Base-by-base conservation (phyloP, 257 asterid species). In the Jacaranda copaia region DNA sequence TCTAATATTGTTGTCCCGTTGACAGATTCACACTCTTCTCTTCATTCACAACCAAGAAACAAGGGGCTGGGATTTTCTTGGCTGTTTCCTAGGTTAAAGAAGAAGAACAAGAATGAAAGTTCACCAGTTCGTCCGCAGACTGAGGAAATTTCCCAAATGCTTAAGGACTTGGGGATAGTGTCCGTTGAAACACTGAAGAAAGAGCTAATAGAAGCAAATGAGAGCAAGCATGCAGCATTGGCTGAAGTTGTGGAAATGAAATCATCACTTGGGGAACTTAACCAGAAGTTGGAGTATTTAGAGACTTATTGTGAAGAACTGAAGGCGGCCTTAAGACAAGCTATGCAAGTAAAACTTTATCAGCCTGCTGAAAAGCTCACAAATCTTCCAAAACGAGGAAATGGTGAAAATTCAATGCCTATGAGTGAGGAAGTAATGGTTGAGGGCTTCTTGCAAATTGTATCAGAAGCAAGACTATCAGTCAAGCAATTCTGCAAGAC, bases 401-500 rank as follows among this genome's bases (percentile, higher is more conserved):
- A 68, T 11, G 85, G 77, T 4, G 90, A 80, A 49, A 79, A 80
- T 39, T 7, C 72, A 45, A 84, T 88, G 85, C 94, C 97, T 0
- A 95, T 88, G 55, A 89, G 77, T 35, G 92, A 88, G 18, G 92
- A 89, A 55, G 94, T 79, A 18, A 93, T 91, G 97, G 85, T 87
- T 19, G 98, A 95, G 84, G 98, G 96, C 0, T 93, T 93, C 83
- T 20, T 95, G 88, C 99, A 95, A 85, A 81, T 91, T 3, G 94
- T 89, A 14, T 89, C 97, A 0, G 99, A 95, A 78, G 89, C 99
- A 16, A 89, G 99, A 67, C 73, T 90, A 49, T 89, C 99, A 0
- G 96, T 91, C 8, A 91, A 86, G 81, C 98, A 93, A 60, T 91
- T 95, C 82, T 90, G 99, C 94, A 93, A 90, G 87, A 81, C 85